Conservation (phyloP, 2,329 filamentous ascomycete genomes). For the Aspergillus sp. region DNA sequence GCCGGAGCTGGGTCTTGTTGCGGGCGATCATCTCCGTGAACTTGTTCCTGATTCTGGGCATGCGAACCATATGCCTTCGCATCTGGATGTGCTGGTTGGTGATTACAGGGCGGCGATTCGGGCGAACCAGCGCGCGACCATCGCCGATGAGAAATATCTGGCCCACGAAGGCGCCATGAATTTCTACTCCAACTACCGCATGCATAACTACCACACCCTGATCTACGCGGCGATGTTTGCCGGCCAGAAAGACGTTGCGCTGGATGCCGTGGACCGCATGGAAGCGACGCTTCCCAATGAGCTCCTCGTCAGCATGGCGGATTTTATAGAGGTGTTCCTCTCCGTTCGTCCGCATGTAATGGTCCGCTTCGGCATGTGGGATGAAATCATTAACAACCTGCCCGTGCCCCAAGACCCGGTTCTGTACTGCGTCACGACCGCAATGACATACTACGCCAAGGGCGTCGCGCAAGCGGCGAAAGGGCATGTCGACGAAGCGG, state of each 20-base stretch:
- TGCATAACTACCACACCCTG: constrained; percentile 72
- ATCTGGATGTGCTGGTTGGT: constrained; percentile 71
- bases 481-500: constrained; percentile 56
- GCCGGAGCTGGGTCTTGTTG: constrained; percentile 62
- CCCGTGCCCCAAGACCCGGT: constrained; percentile 56
- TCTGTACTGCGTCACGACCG: constrained; percentile 69
- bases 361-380: constrained; percentile 72
- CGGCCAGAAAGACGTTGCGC: constrained; percentile 61
- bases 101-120: constrained; percentile 67
- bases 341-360: constrained; percentile 67
- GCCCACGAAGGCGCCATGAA: constrained; percentile 58
- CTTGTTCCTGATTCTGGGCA: constrained; percentile 70
- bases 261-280: constrained; percentile 60
- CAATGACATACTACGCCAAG: constrained; percentile 67
- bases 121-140: constrained; percentile 66
- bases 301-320: constrained; percentile 73
- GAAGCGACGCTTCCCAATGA: constrained; percentile 63
- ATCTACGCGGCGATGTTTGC: constrained; percentile 79
- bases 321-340: constrained; percentile 73
- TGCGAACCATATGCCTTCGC: constrained; percentile 73
- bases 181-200: constrained; percentile 75
- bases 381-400: constrained; percentile 59
- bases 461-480: constrained; percentile 65
- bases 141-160: constrained; percentile 67
- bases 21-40: constrained; percentile 61